phyloP scores from a whole-genome alignment of 192 early-diverging fungal genomes.

The Cetraspora pellucida region DNA sequence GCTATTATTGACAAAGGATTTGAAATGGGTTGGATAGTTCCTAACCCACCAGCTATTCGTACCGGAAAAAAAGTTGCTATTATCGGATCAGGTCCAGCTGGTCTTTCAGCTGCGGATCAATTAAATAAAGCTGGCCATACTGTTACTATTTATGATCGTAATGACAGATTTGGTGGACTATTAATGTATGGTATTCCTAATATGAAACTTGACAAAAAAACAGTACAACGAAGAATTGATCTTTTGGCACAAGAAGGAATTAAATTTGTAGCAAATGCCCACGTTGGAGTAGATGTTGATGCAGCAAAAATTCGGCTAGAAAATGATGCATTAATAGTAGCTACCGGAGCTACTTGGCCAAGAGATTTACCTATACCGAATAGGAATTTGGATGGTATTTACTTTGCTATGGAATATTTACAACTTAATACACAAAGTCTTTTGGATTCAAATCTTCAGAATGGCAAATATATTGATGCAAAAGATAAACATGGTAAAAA shows the following conservation, averaged over 20 bases:
- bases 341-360: constrained; percentile 97
- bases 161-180: constrained; percentile 93
- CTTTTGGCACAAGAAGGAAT: constrained; percentile 95
- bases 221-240: constrained; percentile 93
- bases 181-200: constrained; percentile 99
- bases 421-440: constrained; percentile 87
- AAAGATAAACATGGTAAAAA: constrained; percentile 78
- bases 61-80: constrained; percentile 86
- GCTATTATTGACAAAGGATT: constrained; percentile 98
- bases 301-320: constrained; percentile 63
- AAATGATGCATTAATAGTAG: constrained; percentile 84
- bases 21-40: constrained; percentile 95
- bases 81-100: constrained; percentile 96
- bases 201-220: constrained; percentile 99
- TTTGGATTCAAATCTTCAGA: constrained; percentile 75
- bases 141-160: constrained; percentile 97
- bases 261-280: constrained; percentile 81
- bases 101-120: constrained; percentile 94
- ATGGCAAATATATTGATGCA: constrained; percentile 78
- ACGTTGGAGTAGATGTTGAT: constrained; percentile 86
- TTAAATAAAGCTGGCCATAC: constrained; percentile 94
- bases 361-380: constrained; percentile 90
- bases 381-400: constrained; percentile 84
- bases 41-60: constrained; percentile 75
- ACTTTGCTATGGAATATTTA: constrained; percentile 99